Evolutionary conservation across 768 basidiomycete genomes (phyloP).

Genomic region (Kwoniella sp.): DNA sequence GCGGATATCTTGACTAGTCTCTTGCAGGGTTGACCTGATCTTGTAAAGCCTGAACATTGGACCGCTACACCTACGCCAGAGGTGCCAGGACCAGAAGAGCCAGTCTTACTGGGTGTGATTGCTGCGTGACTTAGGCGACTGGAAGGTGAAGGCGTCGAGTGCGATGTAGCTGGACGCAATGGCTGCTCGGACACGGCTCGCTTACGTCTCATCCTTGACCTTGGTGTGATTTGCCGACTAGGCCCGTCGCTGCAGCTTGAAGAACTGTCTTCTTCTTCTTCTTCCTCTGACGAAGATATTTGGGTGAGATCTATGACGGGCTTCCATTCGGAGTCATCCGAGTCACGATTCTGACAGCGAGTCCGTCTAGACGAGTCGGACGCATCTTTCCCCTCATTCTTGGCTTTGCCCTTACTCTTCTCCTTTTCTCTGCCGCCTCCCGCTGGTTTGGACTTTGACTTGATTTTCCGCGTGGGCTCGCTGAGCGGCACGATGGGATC

Average conservation of each 20-base stretch:
- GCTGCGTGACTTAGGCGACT: background rate
- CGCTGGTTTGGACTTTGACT: constrained; percentile 4
- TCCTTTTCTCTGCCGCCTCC: background rate
- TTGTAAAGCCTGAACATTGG: constrained; percentile 50
- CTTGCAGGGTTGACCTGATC: constrained; percentile 50
- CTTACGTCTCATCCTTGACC: constrained; percentile 29
- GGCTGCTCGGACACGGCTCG: constrained; percentile 35
- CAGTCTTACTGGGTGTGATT: background rate
- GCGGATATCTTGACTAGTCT: constrained; percentile 44
- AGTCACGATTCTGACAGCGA: background rate
- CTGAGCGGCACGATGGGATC: constrained; percentile 1
- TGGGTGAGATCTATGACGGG: constrained; percentile 20
- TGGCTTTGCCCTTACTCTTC: background rate
- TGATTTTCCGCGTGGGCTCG: background rate
- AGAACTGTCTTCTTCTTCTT: background rate
- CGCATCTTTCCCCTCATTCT: too few relatives aligned
- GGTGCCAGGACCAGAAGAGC: background rate
- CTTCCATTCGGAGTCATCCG: constrained; percentile 2
- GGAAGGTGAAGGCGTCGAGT: background rate
- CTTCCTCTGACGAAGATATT: background rate
- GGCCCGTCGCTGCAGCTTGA: background rate
- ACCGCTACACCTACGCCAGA: constrained; percentile 21
- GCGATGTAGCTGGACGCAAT: background rate
- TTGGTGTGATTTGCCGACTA: constrained; percentile 21
- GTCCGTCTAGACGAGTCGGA: background rate